Percentiles rank a stretch among this genome's conserved stretches.
phyloP scores from a whole-genome alignment of 768 basidiomycete species.

The Tylopilus subfusipes region DNA sequence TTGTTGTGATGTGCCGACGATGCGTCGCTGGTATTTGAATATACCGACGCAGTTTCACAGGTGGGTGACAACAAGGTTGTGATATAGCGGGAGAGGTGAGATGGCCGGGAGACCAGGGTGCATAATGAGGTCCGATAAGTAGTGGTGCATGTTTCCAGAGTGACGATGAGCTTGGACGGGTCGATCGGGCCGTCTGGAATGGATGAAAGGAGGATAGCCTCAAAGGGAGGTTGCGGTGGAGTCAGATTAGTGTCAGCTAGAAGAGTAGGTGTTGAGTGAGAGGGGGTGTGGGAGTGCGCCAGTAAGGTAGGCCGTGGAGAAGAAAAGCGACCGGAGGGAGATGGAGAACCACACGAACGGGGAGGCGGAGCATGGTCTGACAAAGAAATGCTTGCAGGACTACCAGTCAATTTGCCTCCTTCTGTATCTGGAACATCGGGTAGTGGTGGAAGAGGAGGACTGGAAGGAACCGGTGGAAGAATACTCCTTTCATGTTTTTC shows the following conservation, averaged over 20 bases:
- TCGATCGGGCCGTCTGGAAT: slow-evolving; percentile 48
- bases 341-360: slow-evolving; percentile 32
- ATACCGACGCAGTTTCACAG: slow-evolving; percentile 53
- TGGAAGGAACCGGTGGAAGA: slow-evolving; percentile 32
- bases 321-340: slow-evolving; percentile 32
- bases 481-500: slow-evolving; percentile 19
- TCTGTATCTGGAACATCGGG: slow-evolving; percentile 28
- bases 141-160: slow-evolving; percentile 68
- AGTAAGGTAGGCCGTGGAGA: slow-evolving; percentile 31
- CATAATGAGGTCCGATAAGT: slow-evolving; percentile 63
- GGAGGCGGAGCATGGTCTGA: slow-evolving; percentile 29
- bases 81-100: slow-evolving; percentile 61
- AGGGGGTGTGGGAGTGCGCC: slow-evolving; percentile 33
- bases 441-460: slow-evolving; percentile 54
- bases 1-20: slow-evolving; percentile 18
- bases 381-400: slow-evolving; percentile 19
- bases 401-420: slow-evolving; percentile 6
- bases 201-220: slow-evolving; percentile 61
- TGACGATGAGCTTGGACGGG: slow-evolving; percentile 60
- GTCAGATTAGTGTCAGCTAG: slow-evolving; percentile 43
- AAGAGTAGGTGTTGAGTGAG: slow-evolving; percentile 46
- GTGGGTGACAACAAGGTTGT: slow-evolving; percentile 39
- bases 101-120: slow-evolving; percentile 67
- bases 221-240: slow-evolving; percentile 57
- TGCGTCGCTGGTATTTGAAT: slow-evolving; percentile 47